Base-by-base conservation (phyloP, 2,329 filamentous ascomycete species). In the Fusarium stilboides region DNA sequence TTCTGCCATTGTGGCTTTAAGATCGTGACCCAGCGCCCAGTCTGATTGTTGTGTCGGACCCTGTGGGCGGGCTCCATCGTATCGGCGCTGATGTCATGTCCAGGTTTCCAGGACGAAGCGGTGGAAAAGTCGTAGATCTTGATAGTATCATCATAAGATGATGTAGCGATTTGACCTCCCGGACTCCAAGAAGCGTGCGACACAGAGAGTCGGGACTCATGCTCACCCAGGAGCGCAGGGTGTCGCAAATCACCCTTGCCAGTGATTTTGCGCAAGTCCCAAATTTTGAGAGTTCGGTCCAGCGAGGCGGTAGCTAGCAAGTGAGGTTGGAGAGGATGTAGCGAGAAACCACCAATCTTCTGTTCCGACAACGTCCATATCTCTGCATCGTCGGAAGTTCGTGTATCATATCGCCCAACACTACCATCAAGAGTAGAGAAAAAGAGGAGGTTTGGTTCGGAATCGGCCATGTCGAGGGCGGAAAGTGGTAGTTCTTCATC, bases 41-140 rank as follows among this genome's bases (percentile, higher is more conserved):
- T 98, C 81, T 99, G 96, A 75, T 97, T 98, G 76, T 99, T 99
- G 76, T 99, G 96, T 13, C 85, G 85, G 1, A 98, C 87, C 3
- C 88, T 83, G 1, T 89, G 86, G 1, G 85, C 82, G 0, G 95
- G 94, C 65, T 88, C 82, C 86, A 97, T 92, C 9, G 88, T 84
- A 14, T 85, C 80, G 2, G 89, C 85, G 0, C 80, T 78, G 13
- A 97, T 78, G 3, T 86, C 84, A 52, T 87, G 84, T 0, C 86
- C 89, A 2, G 82, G 78, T 69, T 82, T 85, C 89, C 89, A 94
- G 2, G 83, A 81, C 0, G 82, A 79, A 1, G 90, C 85, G 10
- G 87, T 85, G 0, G 87, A 84, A 71, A 97, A 92, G 71, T 94
- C 88, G 80, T 98, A 94, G 12, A 99, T 92, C 77, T 98, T 98